A percentile compares a stretch with the other conserved stretches of the same genome.
Conservation (phyloP, 2,329 filamentous ascomycete species). For the Dryadomyces sulphureus region DNA sequence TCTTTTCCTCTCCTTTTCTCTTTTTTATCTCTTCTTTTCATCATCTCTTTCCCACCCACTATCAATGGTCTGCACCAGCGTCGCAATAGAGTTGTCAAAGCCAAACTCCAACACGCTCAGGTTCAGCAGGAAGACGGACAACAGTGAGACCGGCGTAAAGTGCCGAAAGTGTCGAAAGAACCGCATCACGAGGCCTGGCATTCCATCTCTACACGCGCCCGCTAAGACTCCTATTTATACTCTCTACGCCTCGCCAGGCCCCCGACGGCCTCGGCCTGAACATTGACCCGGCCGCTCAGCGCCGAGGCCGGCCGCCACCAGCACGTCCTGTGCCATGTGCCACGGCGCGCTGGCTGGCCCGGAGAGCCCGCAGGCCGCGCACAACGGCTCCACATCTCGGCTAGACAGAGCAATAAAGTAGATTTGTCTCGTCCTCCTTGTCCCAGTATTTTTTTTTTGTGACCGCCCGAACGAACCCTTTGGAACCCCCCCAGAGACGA, state of each 20-base stretch:
- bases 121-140: conserved; percentile 6
- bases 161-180: conserved; percentile 5
- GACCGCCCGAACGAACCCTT: conserved; percentile 1
- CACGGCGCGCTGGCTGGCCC: no score
- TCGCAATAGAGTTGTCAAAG: conserved; percentile 8
- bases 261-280: no score
- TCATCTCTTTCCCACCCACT: neutral
- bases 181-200: no score
- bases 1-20: neutral
- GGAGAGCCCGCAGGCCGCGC: no score
- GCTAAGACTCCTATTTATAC: no score
- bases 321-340: no score
- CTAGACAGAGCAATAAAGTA: no score
- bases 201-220: no score
- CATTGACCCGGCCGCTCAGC: no score
- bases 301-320: no score
- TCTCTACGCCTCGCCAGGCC: no score
- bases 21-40: neutral
- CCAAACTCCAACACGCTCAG: conserved; percentile 9
- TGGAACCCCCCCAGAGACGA: neutral
- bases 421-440: neutral
- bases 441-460: neutral
- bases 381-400: no score
- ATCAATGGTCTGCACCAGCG: conserved; percentile 8
- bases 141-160: conserved; percentile 5